Evolutionary conservation across 805 yeast genomes (phyloP), one percentile per base, ranked within the genome.

Genomic region (Yarrowia deformans): DNA sequence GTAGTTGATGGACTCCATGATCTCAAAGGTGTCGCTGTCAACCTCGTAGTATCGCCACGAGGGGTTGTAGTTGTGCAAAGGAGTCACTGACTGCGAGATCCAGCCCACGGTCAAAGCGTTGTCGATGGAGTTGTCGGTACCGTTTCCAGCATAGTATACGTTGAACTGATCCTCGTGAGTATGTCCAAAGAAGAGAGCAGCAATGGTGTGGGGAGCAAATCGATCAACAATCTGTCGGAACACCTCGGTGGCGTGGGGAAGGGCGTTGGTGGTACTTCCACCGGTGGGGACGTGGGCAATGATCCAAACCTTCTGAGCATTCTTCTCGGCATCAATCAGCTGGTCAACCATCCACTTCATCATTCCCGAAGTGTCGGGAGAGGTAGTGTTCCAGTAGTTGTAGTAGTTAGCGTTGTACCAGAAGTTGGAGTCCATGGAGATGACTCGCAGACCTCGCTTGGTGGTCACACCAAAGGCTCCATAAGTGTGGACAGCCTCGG

Each of bases 1-100:
- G 78, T 82, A 87, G 73, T 87, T 88, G 78, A 63, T 45, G 85
- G 90, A 70, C 74, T 89, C 86, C 82, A 87, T 81, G 70, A 89
- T 80, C 72, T 84, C 84, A 79, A 87, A 88, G 2, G 90, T 83
- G 71, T 83, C 78, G 18, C 83, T 78, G 75, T 89, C 91, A 63
- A 89, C 88, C 72, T 86, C 87, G 73, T 89, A 89, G 78, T 87
- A 88, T 76, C 90, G 83, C 90, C 91, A 89, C 37, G 87, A 83
- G 12, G 93, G 93, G 75, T 89, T 89, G 72, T 84, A 82, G 64
- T 85, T 81, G 10, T 81, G 77, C 75, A 82, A 81, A 10, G 92
- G 90, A 8, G 91, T 87, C 48, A 89, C 84, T 0, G 91, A 86
- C 70, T 87, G 92, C 3, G 85, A 82, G 69, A 88, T 82, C 87